Base-by-base conservation (phyloP, 176 grass and related monocot species). In the Eleusine coracana region DNA sequence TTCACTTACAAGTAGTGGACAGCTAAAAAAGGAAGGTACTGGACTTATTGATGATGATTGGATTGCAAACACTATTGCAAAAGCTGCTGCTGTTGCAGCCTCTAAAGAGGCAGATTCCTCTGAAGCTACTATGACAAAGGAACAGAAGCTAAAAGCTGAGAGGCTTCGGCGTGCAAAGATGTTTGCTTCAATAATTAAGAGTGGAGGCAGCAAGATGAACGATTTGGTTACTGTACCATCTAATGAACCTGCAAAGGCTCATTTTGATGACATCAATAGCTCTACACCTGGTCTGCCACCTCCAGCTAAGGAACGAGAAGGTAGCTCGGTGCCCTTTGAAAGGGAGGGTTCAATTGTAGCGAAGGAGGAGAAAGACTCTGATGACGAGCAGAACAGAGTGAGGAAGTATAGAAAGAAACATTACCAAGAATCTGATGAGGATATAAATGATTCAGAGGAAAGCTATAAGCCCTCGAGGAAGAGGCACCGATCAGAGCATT, bases 61-160 rank as follows among this genome's bases (percentile, higher is more conserved):
- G 96, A 98, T 98, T 80, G 80, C 87, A 7, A 91, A 95, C 59
- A 88, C 93, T 36, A 98, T 98, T 28, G 90, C 92, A 21, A 98
- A 93, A 88, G 92, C 96, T 60, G 93, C 91, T 74, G 96, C 96
- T 49, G 83, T 87, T 23, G 92, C 68, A 7, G 89, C 91, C 16
- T 95, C 91, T 37, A 87, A 88, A 70, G 93, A 95, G 71, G 93
- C 87, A 37, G 92, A 92, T 77, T 93, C 91, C 78, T 98, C 91
- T 25, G 87, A 95, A 84, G 91, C 87, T 83, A 87, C 89, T 25
- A 75, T 93, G 73, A 93, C 91, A 44, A 93, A 93, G 69, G 96
- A 93, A 39, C 91, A 98, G 83, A 98, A 93, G 91, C 67, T 98
- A 66, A 95, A 95, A 82, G 87, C 93, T 29, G 96, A 98, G 87